Evolutionary conservation across 768 basidiomycete genomes (phyloP), one percentile per base, ranked within the genome.

Genomic region (Cystoderma amianthinum): DNA sequence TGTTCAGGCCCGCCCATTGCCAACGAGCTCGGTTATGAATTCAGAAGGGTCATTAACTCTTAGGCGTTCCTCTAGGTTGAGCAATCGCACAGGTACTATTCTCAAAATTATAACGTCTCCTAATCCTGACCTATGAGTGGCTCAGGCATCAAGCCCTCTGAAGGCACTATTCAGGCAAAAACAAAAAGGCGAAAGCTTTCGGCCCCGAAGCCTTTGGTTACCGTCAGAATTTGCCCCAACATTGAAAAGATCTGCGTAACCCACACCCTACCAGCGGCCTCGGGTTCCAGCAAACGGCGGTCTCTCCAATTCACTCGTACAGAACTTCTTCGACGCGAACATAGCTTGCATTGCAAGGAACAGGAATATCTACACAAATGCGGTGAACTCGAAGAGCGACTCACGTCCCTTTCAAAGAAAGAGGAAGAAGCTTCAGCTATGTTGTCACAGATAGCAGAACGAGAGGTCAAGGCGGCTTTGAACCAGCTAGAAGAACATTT

Each of bases 401-500:
- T 69, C 16, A 41, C 55, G 28, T 52, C 55, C 2, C 53, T 74
- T 18, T 57, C 63, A 21, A 59, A 57, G 45, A 66, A 58, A 45
- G 71, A 77, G 51, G 58, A 61, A 34, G 67, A 74, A 40, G 62
- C 68, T 6, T 57, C 59, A 16, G 46, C 54, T 23, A 48, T 73
- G 53, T 50, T 69, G 48, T 65, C 64, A 44, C 64, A 63, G 50
- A 51, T 74, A 16, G 61, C 64, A 35, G 61, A 71, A 21, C 62
- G 64, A 33, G 69, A 74, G 44, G 55, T 51, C 16, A 63, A 62
- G 42, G 58, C 63, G 23, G 62, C 62, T n/a, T 57, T 82, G 38
- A 62, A 59, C 12, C 67, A 79, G 44, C 62, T 82, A 0, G 78
- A 81, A 48, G 80, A 79, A 28, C 69, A 75, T 55, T 82, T 80